Base-by-base conservation (phyloP, 148 eudicot genomes). In the Cornus suecica region DNA sequence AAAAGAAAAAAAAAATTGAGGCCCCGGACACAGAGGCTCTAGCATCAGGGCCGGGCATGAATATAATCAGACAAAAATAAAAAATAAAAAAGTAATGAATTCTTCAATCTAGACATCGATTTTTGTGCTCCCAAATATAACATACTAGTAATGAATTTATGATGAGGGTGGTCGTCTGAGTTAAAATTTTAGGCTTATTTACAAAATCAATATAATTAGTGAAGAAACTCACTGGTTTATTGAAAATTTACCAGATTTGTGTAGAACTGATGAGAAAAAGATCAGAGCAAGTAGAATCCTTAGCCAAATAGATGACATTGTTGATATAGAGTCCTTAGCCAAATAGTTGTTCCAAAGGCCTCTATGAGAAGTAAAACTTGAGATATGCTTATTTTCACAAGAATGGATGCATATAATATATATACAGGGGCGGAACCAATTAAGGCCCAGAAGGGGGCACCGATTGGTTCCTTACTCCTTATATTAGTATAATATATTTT, bases 241-340 rank as follows among this genome's bases (percentile, higher is more conserved):
- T 3, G 29, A 61, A 5, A 27, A 10, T 14, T 16, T 77, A 87
- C 90, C 86, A 10, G 87, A 80, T 74, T 56, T 78, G 42, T 45
- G 78, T 34, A 84, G 69, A 15, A 83, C 22, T 32, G 71, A 67
- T 45, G 72, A 48, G 52, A 82, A 24, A 32, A 82, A 32, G 56
- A 87, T 70, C 27, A 82, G 73, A 74, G 31, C 77, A 29, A 82
- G 80, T 42, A 80, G 69, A 80, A 62, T 28, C 74, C 64, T 78
- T 31, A 26, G 73, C 64, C 60, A 14, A 42, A 31, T 20, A 20
- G 70, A 78, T 76, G 24, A 52, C 78, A 75, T 75, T 31, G 24
- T 31, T 75, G 31, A 51, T 66, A 28, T 75, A 15, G 71, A 52
- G 71, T n/a, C n/a, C n/a, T n/a, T n/a, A n/a, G n/a, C n/a, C n/a